Conservation (phyloP, 1,139 yeast genomes). For the Yamadazyma spencermartinsiae region DNA sequence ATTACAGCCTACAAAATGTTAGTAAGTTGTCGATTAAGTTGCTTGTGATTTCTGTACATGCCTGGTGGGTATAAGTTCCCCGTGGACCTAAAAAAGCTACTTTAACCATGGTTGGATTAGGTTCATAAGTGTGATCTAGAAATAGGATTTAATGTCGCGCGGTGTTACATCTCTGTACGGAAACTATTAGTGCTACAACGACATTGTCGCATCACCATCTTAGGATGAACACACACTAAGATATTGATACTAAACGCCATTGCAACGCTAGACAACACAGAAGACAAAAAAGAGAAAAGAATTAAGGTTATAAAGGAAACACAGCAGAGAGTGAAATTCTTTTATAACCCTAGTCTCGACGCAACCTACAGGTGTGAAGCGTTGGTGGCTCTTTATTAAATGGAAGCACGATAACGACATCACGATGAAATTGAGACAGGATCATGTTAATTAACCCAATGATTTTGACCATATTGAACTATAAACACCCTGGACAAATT, state of each 20-base stretch:
- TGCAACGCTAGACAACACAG: neutral
- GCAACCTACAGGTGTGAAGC: conserved; percentile 15
- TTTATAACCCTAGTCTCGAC: conserved; percentile 13
- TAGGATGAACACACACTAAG: neutral
- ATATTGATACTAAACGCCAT: neutral
- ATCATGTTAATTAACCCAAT: conserved; percentile 24
- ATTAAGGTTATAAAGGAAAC: conserved; percentile 6
- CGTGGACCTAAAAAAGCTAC: conserved; percentile 84
- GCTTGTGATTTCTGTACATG: conserved; percentile 29
- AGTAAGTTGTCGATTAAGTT: conserved; percentile 8
- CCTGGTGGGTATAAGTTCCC: conserved; percentile 92
- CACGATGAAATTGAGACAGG: conserved; percentile 37
- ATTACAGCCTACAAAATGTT: conserved; percentile 58
- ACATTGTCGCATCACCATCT: neutral
- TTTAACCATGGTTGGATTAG: conserved; percentile 24
- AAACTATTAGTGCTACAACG: too few species aligned
- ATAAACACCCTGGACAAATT: conserved; percentile 26
- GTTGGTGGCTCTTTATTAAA: conserved; percentile 56
- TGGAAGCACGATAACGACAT: conserved; percentile 56
- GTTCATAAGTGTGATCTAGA: too few species aligned
- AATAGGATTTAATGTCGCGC: too few species aligned
- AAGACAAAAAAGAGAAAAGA: neutral
- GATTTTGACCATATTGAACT: conserved; percentile 30
- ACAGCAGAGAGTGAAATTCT: conserved; percentile 1
- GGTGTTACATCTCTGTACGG: too few species aligned